Evolutionary conservation across 2,329 filamentous ascomycete species (phyloP), one percentile per base, ranked within the genome.

Genomic region (Neonectria punicea): DNA sequence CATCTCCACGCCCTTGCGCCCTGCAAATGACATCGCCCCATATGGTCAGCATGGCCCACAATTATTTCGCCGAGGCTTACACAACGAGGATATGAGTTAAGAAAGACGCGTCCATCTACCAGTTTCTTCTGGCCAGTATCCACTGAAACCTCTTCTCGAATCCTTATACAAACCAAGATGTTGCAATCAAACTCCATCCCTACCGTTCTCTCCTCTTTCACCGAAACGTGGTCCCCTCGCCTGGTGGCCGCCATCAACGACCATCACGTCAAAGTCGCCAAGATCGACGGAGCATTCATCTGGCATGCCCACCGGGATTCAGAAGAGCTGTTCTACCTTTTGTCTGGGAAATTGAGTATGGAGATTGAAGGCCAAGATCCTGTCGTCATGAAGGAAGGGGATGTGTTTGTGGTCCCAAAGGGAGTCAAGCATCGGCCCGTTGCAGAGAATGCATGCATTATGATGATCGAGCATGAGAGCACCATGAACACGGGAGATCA

Each of bases 261-360:
- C n/a, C 75, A 79, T 22, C 78, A 82, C 30, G 74, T 83, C 54
- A 80, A 82, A 67, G 71, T 82, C 47, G 80, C 78, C 55, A 80
- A 79, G 25, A 74, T 81, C 6, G 73, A 80, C 60, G 80, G 79
- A 1, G 66, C 69, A 13, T 82, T 82, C 47, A 76, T 82, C 22
- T 82, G 79, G 75, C 81, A 83, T 53, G 71, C 78, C 0, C 81
- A 82, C 49, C 77, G 77, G 1, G 75, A 80, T 6, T 79, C 80
- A 1, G 81, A 82, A 49, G 80, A 83, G 32, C 66, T 81, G 1
- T 83, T 82, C 56, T 81, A 81, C 49, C 61, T 80, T 7, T 57
- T 83, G 0, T 76, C 75, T 0, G 81, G 80, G 9, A 75, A 75
- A 5, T 51, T 81, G 10, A 75, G 65, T 0, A 76, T 81, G 60